phyloP scores from a whole-genome alignment of 768 basidiomycete genomes.

The Panellus pusillus region DNA sequence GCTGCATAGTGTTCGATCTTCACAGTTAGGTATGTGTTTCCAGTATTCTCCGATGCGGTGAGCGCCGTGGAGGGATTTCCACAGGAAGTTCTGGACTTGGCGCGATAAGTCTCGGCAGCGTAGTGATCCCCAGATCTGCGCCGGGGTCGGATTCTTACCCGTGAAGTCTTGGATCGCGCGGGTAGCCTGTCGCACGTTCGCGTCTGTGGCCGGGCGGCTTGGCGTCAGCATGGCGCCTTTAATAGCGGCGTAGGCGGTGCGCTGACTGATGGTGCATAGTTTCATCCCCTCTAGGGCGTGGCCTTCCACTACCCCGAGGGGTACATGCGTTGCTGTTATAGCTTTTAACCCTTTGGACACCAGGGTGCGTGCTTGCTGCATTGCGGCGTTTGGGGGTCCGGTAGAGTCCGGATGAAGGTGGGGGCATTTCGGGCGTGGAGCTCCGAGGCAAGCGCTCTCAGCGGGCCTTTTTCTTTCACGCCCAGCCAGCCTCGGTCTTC shows the following conservation, averaged over 20 bases:
- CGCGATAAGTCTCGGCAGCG: not conserved
- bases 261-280: too few relatives aligned
- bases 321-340: too few relatives aligned
- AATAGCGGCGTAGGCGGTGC: not conserved
- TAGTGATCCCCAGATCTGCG: not conserved
- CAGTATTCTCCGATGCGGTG: conserved; percentile 12
- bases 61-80: conserved; percentile 3
- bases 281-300: too few relatives aligned
- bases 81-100: conserved; percentile 6
- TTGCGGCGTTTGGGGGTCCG: not conserved
- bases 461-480: not conserved
- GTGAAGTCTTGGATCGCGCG: not conserved
- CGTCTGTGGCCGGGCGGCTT: not conserved
- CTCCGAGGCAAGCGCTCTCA: not conserved
- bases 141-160: not conserved
- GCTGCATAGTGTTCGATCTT: conserved; percentile 12
- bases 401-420: not conserved
- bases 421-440: not conserved
- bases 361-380: too few relatives aligned
- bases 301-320: too few relatives aligned
- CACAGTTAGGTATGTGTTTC: conserved; percentile 4
- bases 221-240: not conserved
- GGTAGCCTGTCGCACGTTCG: not conserved
- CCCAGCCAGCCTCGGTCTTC: conserved; percentile 9
- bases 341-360: too few relatives aligned